A percentile compares a stretch with the other conserved stretches of the same genome.
These are phyloP conservation scores for Penicillium sp. DNA, from an alignment of 2,329 filamentous ascomycete species.

Conservation along the genomic window DNA sequence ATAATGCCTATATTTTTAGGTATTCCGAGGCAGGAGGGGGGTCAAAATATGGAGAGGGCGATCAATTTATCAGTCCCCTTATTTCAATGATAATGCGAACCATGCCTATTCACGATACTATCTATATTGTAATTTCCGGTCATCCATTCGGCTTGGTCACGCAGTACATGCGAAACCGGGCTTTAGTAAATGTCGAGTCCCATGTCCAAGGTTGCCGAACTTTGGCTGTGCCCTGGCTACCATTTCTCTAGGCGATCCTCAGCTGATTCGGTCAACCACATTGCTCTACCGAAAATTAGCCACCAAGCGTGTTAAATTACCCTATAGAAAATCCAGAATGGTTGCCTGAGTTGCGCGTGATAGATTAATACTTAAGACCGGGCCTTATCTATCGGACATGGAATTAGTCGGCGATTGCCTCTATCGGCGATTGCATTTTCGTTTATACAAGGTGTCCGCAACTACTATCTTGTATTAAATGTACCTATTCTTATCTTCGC, in stretches of 20 bases:
- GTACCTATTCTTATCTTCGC: neutral
- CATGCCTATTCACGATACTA: too few species aligned
- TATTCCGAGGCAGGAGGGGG: too few species aligned
- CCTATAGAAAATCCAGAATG: neutral
- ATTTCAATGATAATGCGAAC: too few species aligned
- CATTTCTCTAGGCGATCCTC: neutral
- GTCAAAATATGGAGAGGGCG: too few species aligned
- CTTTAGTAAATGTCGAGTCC: too few species aligned
- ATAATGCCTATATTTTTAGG: too few species aligned
- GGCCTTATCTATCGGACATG: constrained; percentile 12
- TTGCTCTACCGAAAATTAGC: neutral
- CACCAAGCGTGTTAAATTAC: neutral
- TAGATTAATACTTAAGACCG: neutral
- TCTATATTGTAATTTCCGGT: too few species aligned
- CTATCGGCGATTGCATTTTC: constrained; percentile 15
- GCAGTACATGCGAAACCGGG: too few species aligned
- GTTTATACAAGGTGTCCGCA: neutral
- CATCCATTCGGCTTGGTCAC: too few species aligned
- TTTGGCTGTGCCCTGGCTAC: neutral
- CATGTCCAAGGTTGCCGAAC: neutral
- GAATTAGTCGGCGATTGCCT: constrained; percentile 22
- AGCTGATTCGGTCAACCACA: neutral
- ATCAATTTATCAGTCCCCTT: too few species aligned
- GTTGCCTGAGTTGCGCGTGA: neutral
- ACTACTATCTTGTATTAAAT: constrained; percentile 3